These are phyloP conservation scores for Mycotypha africana DNA, from an alignment of 371 early-diverging fungal genomes.

Conservation along the genomic window DNA sequence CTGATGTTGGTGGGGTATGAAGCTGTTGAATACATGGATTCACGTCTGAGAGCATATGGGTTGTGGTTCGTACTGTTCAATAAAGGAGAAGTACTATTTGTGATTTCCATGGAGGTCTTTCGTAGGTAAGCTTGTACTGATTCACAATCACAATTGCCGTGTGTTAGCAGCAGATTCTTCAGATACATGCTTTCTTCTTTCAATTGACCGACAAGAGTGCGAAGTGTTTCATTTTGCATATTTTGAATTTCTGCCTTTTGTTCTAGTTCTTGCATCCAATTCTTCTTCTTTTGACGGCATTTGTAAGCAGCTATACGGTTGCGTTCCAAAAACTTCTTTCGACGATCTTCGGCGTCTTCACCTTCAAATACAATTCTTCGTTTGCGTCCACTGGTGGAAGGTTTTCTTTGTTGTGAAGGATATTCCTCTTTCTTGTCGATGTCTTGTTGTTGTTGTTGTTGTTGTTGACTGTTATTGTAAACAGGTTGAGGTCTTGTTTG, in stretches of 20 bases:
- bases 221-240: slow-evolving; percentile 53
- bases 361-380: slow-evolving; percentile 31
- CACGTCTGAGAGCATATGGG: too few species aligned
- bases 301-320: slow-evolving; percentile 70
- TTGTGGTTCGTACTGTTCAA: too few species aligned
- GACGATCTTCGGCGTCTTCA: slow-evolving; percentile 27
- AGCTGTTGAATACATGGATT: too few species aligned
- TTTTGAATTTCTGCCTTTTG: slow-evolving; percentile 44
- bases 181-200: slow-evolving; percentile 65
- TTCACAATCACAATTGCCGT: slow-evolving; percentile 52
- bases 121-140: slow-evolving; percentile 34
- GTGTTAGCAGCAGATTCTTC: slow-evolving; percentile 58
- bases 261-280: slow-evolving; percentile 68
- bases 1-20: not conserved
- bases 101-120: slow-evolving; percentile 17
- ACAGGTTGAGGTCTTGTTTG: too few species aligned
- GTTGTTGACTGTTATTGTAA: not conserved
- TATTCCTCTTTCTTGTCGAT: not conserved
- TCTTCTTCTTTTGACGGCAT: slow-evolving; percentile 77
- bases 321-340: slow-evolving; percentile 53
- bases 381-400: slow-evolving; percentile 14
- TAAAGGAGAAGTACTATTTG: slow-evolving; percentile 2
- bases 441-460: not conserved
- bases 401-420: too few species aligned
- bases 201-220: slow-evolving; percentile 42